Evolutionary conservation across 78 protist species (phyloP).

Genomic region (Cavenderia fasciculata): DNA sequence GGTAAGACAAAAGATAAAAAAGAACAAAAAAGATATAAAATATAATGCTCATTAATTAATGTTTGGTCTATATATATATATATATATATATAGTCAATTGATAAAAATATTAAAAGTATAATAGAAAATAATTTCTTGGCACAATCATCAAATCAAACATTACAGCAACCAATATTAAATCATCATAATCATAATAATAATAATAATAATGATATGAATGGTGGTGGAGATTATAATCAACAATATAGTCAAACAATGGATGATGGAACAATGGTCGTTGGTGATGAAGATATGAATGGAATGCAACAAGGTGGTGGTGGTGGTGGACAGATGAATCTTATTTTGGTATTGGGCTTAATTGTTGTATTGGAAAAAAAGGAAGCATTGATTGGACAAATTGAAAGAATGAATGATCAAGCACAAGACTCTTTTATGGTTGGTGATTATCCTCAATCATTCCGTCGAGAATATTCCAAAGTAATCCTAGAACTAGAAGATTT

Average conservation of each 20-base stretch:
- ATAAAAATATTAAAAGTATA: slow-evolving; percentile 34
- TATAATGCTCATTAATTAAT: background rate
- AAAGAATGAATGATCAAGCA: slow-evolving; percentile 44
- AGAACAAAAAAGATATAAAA: background rate
- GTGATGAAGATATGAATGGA: background rate
- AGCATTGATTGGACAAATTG: background rate
- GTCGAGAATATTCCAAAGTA: slow-evolving; percentile 19
- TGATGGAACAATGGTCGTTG: too few species aligned
- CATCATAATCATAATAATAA: background rate
- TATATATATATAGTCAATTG: slow-evolving; percentile 10
- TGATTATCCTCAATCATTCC: slow-evolving; percentile 29
- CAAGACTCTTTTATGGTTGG: slow-evolving; percentile 18
- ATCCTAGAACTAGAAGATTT: slow-evolving; percentile 31
- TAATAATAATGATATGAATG: background rate
- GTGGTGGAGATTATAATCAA: background rate
- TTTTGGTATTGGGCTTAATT: slow-evolving; percentile 40
- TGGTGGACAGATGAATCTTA: slow-evolving; percentile 1
- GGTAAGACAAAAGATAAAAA: too few species aligned
- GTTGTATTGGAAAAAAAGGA: slow-evolving; percentile 61
- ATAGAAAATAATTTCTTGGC: slow-evolving; percentile 40
- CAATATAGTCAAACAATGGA: background rate
- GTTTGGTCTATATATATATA: background rate
- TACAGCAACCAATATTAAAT: background rate
- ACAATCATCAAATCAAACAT: too few species aligned
- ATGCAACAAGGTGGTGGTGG: background rate